Conservation (phyloP, 1,139 yeast species). For the Protomyces pachydermus region DNA sequence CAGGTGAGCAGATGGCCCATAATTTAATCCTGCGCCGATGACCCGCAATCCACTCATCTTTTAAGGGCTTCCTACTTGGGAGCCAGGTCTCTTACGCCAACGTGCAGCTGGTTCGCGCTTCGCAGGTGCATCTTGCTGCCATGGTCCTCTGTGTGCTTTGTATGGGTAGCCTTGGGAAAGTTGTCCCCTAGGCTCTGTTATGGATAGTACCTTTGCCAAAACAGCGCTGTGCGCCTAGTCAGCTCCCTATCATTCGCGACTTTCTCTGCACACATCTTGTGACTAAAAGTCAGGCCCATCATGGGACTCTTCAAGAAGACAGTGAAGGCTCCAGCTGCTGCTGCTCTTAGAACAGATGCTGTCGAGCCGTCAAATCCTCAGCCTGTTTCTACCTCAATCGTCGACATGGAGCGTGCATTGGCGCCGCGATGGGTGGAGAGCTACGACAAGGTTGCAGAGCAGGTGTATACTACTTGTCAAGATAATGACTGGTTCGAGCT, state of each 20-base stretch:
- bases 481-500: conserved; percentile 30
- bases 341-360: neutral
- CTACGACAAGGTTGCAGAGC: conserved; percentile 28
- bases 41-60: too few species aligned
- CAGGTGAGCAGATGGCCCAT: too few species aligned
- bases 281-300: neutral
- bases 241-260: neutral
- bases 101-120: too few species aligned
- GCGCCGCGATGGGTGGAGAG: conserved; percentile 24
- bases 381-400: neutral
- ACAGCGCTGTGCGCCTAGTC: neutral
- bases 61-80: too few species aligned
- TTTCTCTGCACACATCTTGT: too few species aligned
- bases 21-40: too few species aligned
- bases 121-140: too few species aligned
- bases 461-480: conserved; percentile 25
- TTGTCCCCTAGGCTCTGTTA: too few species aligned
- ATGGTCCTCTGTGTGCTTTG: too few species aligned
- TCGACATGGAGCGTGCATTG: neutral
- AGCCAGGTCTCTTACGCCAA: too few species aligned
- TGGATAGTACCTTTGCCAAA: neutral
- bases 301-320: neutral
- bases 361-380: neutral
- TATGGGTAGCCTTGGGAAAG: too few species aligned
- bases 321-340: neutral